These are phyloP conservation scores for Cercospora citrullina DNA, from an alignment of 2,329 filamentous ascomycete species.

Conservation along the genomic window DNA sequence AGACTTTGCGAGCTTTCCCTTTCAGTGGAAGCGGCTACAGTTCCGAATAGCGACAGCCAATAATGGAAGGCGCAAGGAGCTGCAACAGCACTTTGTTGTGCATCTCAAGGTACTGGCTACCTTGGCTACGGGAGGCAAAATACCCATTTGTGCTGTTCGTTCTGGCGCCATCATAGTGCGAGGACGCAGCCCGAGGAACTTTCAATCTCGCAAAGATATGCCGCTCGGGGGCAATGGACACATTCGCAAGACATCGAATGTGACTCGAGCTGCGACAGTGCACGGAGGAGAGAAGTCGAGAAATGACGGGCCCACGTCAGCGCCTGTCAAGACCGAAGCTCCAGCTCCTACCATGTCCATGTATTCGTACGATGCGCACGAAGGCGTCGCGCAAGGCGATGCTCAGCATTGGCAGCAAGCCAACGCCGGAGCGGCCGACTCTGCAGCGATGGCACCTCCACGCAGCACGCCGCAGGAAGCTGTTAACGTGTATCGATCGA, in stretches of 20 bases:
- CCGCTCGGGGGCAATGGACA: conserved; percentile 78
- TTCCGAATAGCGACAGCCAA: conserved; percentile 95
- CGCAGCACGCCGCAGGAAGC: conserved; percentile 23
- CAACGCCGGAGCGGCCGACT: conserved; percentile 35
- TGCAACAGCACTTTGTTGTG: conserved; percentile 94
- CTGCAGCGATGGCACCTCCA: conserved; percentile 44
- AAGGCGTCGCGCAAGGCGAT: conserved; percentile 44
- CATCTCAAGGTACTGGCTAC: conserved; percentile 84
- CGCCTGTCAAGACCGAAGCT: conserved; percentile 35
- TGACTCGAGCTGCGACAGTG: conserved; percentile 32
- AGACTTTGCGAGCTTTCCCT: conserved; percentile 86
- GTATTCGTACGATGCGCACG: conserved; percentile 41
- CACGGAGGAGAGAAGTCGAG: conserved; percentile 32
- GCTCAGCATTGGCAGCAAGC: conserved; percentile 45
- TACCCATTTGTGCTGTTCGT: conserved; percentile 77
- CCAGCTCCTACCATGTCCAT: conserved; percentile 45
- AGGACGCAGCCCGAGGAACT: conserved; percentile 89
- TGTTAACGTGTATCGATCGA: conserved; percentile 36
- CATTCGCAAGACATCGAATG: conserved; percentile 60
- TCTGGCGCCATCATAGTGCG: conserved; percentile 93
- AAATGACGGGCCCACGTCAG: conserved; percentile 35
- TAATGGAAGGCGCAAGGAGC: conserved; percentile 88
- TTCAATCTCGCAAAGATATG: conserved; percentile 90
- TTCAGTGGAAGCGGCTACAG: conserved; percentile 90
- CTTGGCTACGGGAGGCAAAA: conserved; percentile 77